phyloP scores from a whole-genome alignment of 805 yeast genomes.

The Pichia paraexigua region DNA sequence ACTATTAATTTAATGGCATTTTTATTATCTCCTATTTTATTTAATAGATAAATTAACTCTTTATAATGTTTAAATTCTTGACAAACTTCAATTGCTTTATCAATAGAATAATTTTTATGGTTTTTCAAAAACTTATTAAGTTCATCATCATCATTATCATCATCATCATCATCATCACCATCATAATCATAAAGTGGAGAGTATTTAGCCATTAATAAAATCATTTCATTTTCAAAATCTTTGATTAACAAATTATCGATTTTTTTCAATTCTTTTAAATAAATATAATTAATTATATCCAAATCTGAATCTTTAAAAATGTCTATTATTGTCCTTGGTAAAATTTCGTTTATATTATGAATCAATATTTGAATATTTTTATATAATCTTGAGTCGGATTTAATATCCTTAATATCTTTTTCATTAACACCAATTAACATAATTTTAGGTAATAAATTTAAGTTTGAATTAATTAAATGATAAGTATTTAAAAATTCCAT shows the following conservation, averaged over 20 bases:
- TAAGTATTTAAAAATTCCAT: slow-evolving; percentile 51
- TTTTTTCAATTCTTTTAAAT: slow-evolving; percentile 49
- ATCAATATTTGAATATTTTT: slow-evolving; percentile 49
- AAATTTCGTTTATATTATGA: slow-evolving; percentile 56
- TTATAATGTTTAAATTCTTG: slow-evolving; percentile 43
- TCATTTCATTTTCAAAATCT: slow-evolving; percentile 59
- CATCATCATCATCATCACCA: slow-evolving; percentile 26
- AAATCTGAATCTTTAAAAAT: slow-evolving; percentile 36
- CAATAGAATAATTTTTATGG: slow-evolving; percentile 59
- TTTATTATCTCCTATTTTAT: slow-evolving; percentile 71
- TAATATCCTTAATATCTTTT: slow-evolving; percentile 32
- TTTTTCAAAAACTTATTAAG: slow-evolving; percentile 56
- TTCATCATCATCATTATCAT: slow-evolving; percentile 21
- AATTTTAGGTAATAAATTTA: slow-evolving; percentile 43
- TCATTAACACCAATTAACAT: slow-evolving; percentile 27
- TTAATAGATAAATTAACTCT: slow-evolving; percentile 76
- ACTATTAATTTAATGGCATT: slow-evolving; percentile 73
- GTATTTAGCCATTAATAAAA: slow-evolving; percentile 56
- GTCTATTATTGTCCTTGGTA: slow-evolving; percentile 43
- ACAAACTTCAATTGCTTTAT: slow-evolving; percentile 61
- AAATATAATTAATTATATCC: slow-evolving; percentile 51
- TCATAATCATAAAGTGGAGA: slow-evolving; percentile 29
- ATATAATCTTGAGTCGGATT: slow-evolving; percentile 32
- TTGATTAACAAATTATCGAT: slow-evolving; percentile 49
- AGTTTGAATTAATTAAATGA: slow-evolving; percentile 50